These are phyloP conservation scores for Neofusicoccum parvum DNA, from an alignment of 2,329 filamentous ascomycete species.

Conservation along the genomic window DNA sequence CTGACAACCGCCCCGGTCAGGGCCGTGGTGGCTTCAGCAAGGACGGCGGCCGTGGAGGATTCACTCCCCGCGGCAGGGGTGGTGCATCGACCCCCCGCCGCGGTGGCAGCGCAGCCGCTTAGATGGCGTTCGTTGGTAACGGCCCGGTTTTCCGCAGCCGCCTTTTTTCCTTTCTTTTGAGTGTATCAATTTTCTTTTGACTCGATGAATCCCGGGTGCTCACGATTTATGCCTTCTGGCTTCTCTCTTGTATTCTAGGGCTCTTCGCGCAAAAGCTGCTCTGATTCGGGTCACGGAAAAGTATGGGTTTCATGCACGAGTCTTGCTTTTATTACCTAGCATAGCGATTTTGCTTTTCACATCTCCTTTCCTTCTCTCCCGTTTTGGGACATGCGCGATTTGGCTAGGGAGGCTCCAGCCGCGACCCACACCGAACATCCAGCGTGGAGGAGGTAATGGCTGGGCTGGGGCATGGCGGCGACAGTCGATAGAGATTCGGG, in stretches of 20 bases:
- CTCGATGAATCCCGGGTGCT: slow-evolving; percentile 18
- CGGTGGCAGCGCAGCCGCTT: slow-evolving; percentile 41
- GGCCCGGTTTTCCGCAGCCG: background rate
- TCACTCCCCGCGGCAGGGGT: slow-evolving; percentile 49
- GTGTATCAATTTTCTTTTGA: slow-evolving; percentile 17
- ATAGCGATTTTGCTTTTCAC: slow-evolving; percentile 22
- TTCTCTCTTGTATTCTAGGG: slow-evolving; percentile 24
- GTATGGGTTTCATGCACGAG: slow-evolving; percentile 21
- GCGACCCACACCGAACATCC: background rate
- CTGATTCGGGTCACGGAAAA: slow-evolving; percentile 23
- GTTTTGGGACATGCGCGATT: slow-evolving; percentile 16
- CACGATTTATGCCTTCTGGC: slow-evolving; percentile 22
- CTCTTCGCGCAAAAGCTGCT: slow-evolving; percentile 22
- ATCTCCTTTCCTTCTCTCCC: slow-evolving; percentile 20
- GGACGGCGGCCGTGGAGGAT: slow-evolving; percentile 69
- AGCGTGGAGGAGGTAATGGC: slow-evolving; percentile 18
- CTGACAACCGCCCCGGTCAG: slow-evolving; percentile 58
- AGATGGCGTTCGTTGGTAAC: slow-evolving; percentile 17
- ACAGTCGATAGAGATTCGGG: slow-evolving; percentile 5
- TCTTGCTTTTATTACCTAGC: slow-evolving; percentile 21
- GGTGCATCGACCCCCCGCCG: slow-evolving; percentile 56
- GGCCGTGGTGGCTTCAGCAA: slow-evolving; percentile 70
- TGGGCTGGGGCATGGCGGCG: background rate
- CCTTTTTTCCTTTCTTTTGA: background rate
- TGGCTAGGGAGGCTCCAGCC: slow-evolving; percentile 7